Evolutionary conservation across 2,329 filamentous ascomycete genomes (phyloP), one percentile per base, ranked within the genome.

Genomic region (Fusarium sp.): DNA sequence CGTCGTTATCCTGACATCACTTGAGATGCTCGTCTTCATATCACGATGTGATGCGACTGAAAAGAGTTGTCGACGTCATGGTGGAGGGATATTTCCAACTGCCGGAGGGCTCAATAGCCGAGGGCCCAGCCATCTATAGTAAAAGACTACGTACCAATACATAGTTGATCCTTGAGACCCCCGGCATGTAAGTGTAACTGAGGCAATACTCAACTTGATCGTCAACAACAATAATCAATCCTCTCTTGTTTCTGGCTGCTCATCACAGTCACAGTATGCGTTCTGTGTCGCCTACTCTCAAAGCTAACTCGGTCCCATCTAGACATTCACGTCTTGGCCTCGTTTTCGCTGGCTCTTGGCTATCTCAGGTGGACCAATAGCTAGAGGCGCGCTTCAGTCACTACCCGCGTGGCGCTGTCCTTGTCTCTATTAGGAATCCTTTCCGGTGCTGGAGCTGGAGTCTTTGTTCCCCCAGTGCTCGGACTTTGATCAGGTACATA

Each of bases 321-420:
- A n/a, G 19, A 35, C 44, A 43, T 48, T 44, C 46, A 31, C 9
- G 25, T 25, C 51, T 61, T 64, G 47, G 61, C 61, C 32, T 29
- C 44, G n/a, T 32, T 35, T 61, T 13, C 35, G 29, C 14, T 45
- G 23, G 23, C 8, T 25, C 35, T 43, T 45, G 39, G 56, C 57
- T 57, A 69, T 68, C 63, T 68, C 53, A 47, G 43, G 49, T 21
- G 36, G 53, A 32, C 65, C 65, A 69, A 70, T 70, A 29, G 47
- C 57, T 37, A 25, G 36, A 42, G 9, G 31, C 27, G 27, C 47
- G 32, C 25, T 38, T 54, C 54, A 58, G 47, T 53, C 32, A 42
- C 44, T 60, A 48, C 47, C 51, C 46, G 57, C 14, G 57, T 65
- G 53, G 65, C 63, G 67, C 42, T 27, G 25, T 36, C 42, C 46